Evolutionary conservation across 768 basidiomycete genomes (phyloP), one percentile per base, ranked within the genome.

Genomic region (Pleurotus ostreatus): DNA sequence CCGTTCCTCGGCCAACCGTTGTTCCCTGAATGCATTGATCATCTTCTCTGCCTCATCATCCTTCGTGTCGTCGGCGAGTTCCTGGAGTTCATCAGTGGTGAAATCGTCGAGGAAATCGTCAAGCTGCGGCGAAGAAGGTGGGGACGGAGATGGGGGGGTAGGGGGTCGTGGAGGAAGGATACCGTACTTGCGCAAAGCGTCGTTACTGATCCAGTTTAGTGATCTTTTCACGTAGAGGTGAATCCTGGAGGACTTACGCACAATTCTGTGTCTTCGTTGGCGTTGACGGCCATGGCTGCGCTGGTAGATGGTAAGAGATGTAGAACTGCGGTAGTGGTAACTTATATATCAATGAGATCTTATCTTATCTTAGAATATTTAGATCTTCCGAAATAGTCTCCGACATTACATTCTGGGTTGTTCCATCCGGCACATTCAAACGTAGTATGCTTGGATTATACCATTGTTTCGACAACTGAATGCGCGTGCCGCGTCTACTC

Each of bases 181-280:
- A 15, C 94, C 95, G 63, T 94, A 83, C 63, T 94, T 94, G 57
- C 94, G 88, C 9, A 98, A 83, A 18, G 89, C 91, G 66, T 98
- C 95, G 70, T 96, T 94, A 73, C 94, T 98, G 65, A n/a, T 57
- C 55, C 6, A 48, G 18, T n/a, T 18, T 26, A 23, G 15, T 9
- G 7, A 38, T 45, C 41, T 20, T 44, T 9, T 44, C 16, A 11
- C 11, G 22, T 26, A 13, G 16, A 18, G 13, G 23, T 41, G 56
- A 61, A 43, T 52, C 20, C 30, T 60, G 55, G 38, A 57, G 44
- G 25, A 13, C 23, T 18, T 12, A 70, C 90, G 71, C 69, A 95
- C 94, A 98, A 97, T 81, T 98, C 94, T 2, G 94, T 96, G 69
- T 98, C 94, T 76, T 96, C 90, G 78, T 94, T 79, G 26, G 89